Evolutionary conservation across 371 early-diverging fungal species (phyloP).

Genomic region (Rhizopus arrhizus): DNA sequence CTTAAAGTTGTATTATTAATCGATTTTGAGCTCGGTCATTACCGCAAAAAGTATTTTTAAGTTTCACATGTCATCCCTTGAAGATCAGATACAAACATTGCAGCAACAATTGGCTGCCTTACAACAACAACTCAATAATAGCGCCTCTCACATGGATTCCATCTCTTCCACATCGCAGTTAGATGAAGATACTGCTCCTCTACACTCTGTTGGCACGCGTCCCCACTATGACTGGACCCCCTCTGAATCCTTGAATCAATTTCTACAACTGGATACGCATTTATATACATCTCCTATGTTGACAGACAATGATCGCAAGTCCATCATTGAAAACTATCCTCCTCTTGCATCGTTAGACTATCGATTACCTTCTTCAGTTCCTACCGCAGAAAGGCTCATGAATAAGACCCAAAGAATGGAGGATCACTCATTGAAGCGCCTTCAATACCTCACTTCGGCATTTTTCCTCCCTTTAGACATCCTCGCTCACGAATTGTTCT

Average conservation of each 20-base stretch:
- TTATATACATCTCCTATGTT: neutral
- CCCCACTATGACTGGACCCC: conserved; percentile 26
- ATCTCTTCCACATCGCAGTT: conserved; percentile 1
- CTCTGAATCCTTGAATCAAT: neutral
- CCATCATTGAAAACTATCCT: conserved; percentile 19
- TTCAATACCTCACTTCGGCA: conserved; percentile 17
- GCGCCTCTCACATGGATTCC: neutral
- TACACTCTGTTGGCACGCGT: conserved; percentile 7
- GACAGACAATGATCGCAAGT: conserved; percentile 15
- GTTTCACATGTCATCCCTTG: conserved; percentile 3
- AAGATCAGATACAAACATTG: conserved; percentile 1
- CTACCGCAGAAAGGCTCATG: conserved; percentile 9
- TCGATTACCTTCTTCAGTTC: conserved; percentile 18
- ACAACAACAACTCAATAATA: neutral
- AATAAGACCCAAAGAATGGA: conserved; percentile 19
- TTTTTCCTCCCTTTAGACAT: conserved; percentile 18
- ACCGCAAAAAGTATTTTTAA: neutral
- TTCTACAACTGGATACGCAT: conserved; percentile 8
- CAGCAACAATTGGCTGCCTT: conserved; percentile 10
- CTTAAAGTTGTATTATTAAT: too few species aligned
- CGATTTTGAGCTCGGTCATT: conserved; percentile 7
- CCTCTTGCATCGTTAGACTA: conserved; percentile 13
- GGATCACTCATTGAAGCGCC: conserved; percentile 9
- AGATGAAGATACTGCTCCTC: conserved; percentile 9
- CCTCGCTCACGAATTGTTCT: conserved; percentile 6